Conservation (phyloP, 352 stramenopile species). For the Phytophthora sp. region DNA sequence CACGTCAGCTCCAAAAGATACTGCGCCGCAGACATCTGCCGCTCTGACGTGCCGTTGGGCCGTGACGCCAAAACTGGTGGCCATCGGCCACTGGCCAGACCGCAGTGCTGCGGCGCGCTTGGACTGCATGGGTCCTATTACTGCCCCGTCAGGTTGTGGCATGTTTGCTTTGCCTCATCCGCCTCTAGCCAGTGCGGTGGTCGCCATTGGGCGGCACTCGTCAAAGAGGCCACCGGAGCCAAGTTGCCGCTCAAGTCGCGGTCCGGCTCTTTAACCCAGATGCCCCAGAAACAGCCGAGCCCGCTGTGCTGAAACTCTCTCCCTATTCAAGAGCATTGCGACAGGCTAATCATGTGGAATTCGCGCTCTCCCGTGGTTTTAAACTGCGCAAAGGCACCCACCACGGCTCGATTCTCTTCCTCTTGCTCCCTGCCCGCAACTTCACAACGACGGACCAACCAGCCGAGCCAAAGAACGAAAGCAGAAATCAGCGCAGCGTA, state of each 20-base stretch:
- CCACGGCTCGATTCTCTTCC: slow-evolving; percentile 18
- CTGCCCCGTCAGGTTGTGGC: slow-evolving; percentile 1
- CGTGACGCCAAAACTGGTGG: slow-evolving; percentile 10
- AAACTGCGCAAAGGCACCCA: slow-evolving; percentile 17
- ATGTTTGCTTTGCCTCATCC: neutral
- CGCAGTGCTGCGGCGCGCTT: neutral
- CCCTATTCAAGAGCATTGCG: slow-evolving; percentile 29
- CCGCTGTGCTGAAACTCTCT: slow-evolving; percentile 37
- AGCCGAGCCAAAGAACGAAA: slow-evolving; percentile 13
- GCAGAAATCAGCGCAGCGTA: slow-evolving; percentile 24
- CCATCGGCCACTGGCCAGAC: too few relatives aligned
- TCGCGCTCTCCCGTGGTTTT: slow-evolving; percentile 28
- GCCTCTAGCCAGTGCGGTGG: slow-evolving; percentile 10
- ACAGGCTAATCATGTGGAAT: slow-evolving; percentile 49
- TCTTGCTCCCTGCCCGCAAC: slow-evolving; percentile 17
- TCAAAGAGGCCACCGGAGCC: slow-evolving; percentile 1
- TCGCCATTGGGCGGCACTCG: slow-evolving; percentile 3
- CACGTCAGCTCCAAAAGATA: slow-evolving; percentile 31
- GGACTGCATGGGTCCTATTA: slow-evolving; percentile 19
- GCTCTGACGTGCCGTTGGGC: slow-evolving; percentile 14
- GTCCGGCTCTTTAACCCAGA: slow-evolving; percentile 38
- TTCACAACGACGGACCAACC: slow-evolving; percentile 36
- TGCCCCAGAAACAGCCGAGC: slow-evolving; percentile 32
- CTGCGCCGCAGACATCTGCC: slow-evolving; percentile 29
- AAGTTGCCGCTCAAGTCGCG: slow-evolving; percentile 28